These are phyloP conservation scores for Larix kaempferi DNA, from an alignment of 75 land plant genomes.

Conservation along the genomic window DNA sequence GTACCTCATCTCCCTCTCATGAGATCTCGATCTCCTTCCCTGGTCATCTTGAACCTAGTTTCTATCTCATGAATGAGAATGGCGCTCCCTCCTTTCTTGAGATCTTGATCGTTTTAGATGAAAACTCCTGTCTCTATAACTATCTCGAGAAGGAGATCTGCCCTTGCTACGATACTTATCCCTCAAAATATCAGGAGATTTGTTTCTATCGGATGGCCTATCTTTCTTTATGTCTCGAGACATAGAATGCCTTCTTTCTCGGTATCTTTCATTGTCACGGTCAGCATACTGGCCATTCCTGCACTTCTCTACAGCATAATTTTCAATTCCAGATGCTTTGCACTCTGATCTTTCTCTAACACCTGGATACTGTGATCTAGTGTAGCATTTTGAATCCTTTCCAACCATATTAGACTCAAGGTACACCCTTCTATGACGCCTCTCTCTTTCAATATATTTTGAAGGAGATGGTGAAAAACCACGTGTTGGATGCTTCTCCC, in stretches of 20 bases:
- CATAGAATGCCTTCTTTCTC: slow-evolving; percentile 7
- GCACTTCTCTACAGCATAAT: background rate
- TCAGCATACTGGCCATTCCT: background rate
- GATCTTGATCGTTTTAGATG: background rate
- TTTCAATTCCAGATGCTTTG: background rate
- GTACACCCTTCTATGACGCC: background rate
- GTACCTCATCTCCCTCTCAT: slow-evolving; percentile 9
- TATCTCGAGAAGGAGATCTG: slow-evolving; percentile 8
- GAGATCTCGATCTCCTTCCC: slow-evolving; percentile 16
- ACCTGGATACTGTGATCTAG: background rate
- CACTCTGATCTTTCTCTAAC: background rate
- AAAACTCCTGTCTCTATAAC: background rate
- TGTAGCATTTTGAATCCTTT: background rate
- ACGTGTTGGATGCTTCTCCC: background rate
- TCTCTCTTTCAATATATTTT: background rate
- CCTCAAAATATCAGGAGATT: slow-evolving; percentile 1
- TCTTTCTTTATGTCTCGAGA: slow-evolving; percentile 6
- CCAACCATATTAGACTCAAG: background rate
- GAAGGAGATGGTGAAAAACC: background rate
- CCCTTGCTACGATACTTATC: slow-evolving; percentile 9
- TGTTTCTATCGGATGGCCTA: slow-evolving; percentile 7
- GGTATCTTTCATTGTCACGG: background rate
- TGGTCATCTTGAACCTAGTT: background rate
- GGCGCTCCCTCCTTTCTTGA: slow-evolving; percentile 10
- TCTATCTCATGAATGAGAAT: slow-evolving; percentile 1